phyloP scores from a whole-genome alignment of 371 early-diverging fungal genomes.

The Zopfochytrium polystomum region DNA sequence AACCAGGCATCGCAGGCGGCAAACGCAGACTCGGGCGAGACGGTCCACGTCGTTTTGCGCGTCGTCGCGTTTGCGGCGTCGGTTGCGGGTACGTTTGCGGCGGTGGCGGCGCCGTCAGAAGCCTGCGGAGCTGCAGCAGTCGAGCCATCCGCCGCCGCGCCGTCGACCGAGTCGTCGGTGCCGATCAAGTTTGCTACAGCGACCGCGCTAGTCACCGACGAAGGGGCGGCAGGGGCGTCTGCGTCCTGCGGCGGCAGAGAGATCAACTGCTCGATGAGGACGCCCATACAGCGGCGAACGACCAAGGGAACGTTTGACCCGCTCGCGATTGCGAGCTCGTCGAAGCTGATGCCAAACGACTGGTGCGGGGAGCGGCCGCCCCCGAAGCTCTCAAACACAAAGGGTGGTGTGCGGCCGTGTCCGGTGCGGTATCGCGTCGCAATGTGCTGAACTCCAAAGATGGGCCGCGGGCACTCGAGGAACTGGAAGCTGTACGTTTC shows the following conservation, averaged over 20 bases:
- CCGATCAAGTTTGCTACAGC: background rate
- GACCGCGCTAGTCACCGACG: background rate
- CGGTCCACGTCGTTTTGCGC: background rate
- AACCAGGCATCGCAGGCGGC: conserved; percentile 32
- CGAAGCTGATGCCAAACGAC: conserved; percentile 30
- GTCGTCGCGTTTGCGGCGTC: background rate
- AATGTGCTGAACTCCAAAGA: conserved; percentile 16
- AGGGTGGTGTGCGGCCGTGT: conserved; percentile 13
- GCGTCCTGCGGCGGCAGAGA: background rate
- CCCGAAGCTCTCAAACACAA: background rate
- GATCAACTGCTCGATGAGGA: too few species aligned
- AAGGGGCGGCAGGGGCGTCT: background rate
- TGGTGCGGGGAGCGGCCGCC: conserved; percentile 12
- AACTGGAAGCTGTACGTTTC: conserved; percentile 2
- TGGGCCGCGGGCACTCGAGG: conserved; percentile 24
- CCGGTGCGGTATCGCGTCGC: conserved; percentile 29
- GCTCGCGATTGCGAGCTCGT: conserved; percentile 16
- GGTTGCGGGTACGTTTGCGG: conserved; percentile 1
- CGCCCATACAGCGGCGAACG: too few species aligned
- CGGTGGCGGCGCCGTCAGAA: conserved; percentile 7
- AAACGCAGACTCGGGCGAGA: background rate
- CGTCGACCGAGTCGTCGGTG: background rate
- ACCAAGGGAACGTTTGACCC: background rate
- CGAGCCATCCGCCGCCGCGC: background rate
- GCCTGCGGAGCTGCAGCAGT: background rate